Base-by-base conservation (phyloP, 805 yeast genomes). In the Jamesozyma lodderae region DNA sequence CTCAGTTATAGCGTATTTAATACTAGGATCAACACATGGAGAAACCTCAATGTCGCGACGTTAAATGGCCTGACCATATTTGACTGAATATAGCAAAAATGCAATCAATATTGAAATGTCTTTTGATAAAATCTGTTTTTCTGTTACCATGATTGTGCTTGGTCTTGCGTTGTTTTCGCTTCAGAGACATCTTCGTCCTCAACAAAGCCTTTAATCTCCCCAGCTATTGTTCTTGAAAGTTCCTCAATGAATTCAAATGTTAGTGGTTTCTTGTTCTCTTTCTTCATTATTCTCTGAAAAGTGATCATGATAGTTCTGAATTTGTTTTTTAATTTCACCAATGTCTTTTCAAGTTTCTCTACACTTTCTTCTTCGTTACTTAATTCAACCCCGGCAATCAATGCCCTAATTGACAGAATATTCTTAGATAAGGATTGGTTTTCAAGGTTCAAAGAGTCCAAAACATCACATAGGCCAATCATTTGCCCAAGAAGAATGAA, bases 401-500 rank as follows among this genome's bases (percentile, higher is more conserved):
- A 54, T 0, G 34, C 20, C 6, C 56, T 37, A n/a, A 63, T 49
- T 2, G 45, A 26, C 16, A 32, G 31, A 2, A 57, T 48, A 35
- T 53, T 57, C 19, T 52, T 40, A 3, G 57, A 37, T 1, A 52
- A 42, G 14, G 44, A 18, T 6, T 40, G 35, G 21, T 36, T 40
- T 5, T 44, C 45, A 3, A 45, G 36, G 3, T 43, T 23, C 8
- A 39, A 47, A 1, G 41, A 21, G 60, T 67, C 58, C 68, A 77
- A 60, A 6, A 60, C 53, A 13, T 60, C 58, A 16, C 72, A 53
- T 29, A 79, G 49, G 14, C 81, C 78, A 39, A 68, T 55, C 28
- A 81, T 66, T 40, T 82, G 78, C 0, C 96, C 96, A 1, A 87
- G 54, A 0, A 83, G 53, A 2, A 84, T 47, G 49, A 73, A 79